These are phyloP conservation scores for Pelargonium citronellum DNA, from an alignment of 441 rosid genomes.

Conservation along the genomic window DNA sequence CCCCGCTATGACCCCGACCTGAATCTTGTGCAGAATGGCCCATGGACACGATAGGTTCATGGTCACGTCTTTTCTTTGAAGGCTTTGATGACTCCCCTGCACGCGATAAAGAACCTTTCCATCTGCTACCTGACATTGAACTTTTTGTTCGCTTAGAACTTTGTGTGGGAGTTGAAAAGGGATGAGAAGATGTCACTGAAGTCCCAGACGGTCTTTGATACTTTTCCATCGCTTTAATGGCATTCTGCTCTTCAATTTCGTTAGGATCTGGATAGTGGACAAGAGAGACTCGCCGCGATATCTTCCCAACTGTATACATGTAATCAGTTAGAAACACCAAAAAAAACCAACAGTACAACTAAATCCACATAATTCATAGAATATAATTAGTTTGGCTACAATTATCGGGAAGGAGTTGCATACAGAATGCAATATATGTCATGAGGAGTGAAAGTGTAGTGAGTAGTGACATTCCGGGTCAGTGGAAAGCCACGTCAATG, in stretches of 20 bases:
- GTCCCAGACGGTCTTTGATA: slow-evolving; percentile 31
- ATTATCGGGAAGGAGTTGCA: neutral
- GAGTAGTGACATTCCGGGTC: neutral
- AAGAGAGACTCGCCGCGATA: slow-evolving; percentile 51
- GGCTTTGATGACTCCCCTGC: slow-evolving; percentile 36
- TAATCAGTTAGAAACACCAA: neutral
- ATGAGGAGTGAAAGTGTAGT: neutral
- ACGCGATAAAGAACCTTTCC: slow-evolving; percentile 35
- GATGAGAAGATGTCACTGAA: slow-evolving; percentile 31
- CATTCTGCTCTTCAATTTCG: slow-evolving; percentile 36
- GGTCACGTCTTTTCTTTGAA: slow-evolving; percentile 34
- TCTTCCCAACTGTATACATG: slow-evolving; percentile 46
- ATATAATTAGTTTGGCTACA: neutral
- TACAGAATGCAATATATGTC: neutral
- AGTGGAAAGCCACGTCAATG: no score
- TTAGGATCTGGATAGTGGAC: slow-evolving; percentile 56
- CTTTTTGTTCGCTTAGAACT: slow-evolving; percentile 30
- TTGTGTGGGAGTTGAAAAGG: slow-evolving; percentile 24
- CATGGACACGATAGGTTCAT: slow-evolving; percentile 21
- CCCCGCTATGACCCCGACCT: slow-evolving; percentile 25
- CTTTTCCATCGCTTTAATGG: slow-evolving; percentile 26
- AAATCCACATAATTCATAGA: neutral
- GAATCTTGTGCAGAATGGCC: slow-evolving; percentile 28
- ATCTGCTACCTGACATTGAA: slow-evolving; percentile 24
- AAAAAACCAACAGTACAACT: neutral